These are phyloP conservation scores for Elsinoe arachidis DNA, from an alignment of 2,329 filamentous ascomycete species.

Conservation along the genomic window DNA sequence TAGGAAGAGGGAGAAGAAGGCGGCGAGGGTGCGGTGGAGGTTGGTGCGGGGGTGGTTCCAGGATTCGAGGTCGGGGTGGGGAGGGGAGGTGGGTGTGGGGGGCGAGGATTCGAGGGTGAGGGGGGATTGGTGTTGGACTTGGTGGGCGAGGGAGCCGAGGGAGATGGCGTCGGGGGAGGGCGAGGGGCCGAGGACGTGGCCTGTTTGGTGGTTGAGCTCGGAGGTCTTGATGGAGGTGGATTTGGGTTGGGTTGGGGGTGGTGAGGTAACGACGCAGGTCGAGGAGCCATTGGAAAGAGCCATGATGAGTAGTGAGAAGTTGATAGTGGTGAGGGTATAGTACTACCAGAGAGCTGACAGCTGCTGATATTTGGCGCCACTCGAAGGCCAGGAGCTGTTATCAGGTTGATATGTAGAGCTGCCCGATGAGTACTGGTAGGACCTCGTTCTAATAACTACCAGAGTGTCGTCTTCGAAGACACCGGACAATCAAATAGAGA, in stretches of 20 bases:
- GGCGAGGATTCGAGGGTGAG: not conserved
- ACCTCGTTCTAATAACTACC: no score
- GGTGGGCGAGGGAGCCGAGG: not conserved
- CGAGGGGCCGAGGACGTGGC: not conserved
- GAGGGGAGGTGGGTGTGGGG: not conserved
- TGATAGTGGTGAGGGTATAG: no score
- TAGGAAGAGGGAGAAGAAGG: slow-evolving; percentile 54
- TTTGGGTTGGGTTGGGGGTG: not conserved
- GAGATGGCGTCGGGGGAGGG: not conserved
- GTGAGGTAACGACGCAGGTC: slow-evolving; percentile 3
- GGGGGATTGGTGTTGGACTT: not conserved
- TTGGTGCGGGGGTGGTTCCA: slow-evolving; percentile 59
- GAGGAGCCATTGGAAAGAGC: slow-evolving; percentile 5
- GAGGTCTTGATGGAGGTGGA: slow-evolving; percentile 2
- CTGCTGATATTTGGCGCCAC: no score
- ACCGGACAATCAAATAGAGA: no score
- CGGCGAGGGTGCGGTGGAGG: slow-evolving; percentile 48
- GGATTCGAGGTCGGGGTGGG: slow-evolving; percentile 33
- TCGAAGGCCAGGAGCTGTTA: no score
- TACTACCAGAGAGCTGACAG: no score
- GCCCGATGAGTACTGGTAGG: no score
- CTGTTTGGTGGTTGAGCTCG: not conserved
- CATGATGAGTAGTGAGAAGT: not conserved
- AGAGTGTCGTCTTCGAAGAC: no score
- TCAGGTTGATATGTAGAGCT: no score